phyloP scores from a whole-genome alignment of 139 green algal genomes.

The Prasinococcaceae sp. region DNA sequence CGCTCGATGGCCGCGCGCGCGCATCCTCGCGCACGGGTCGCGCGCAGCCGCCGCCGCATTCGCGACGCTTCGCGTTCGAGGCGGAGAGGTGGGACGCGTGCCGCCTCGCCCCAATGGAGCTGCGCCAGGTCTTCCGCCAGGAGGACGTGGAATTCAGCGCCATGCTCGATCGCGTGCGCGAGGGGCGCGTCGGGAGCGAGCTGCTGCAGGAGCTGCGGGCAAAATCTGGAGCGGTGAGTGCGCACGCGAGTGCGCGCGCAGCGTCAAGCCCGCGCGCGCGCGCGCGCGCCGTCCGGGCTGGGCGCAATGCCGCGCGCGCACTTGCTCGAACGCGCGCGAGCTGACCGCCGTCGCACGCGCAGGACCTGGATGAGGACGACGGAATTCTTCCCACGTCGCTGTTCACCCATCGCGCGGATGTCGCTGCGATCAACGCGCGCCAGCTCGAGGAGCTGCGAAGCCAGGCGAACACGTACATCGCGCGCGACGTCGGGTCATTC shows the following conservation, averaged over 20 bases:
- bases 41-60: not conserved
- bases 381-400: not conserved
- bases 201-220: not conserved
- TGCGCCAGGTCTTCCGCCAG: conserved; percentile 44
- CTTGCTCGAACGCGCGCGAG: conserved; percentile 14
- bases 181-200: conserved; percentile 8
- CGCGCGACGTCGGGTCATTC: not conserved
- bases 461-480: not conserved
- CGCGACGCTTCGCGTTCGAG: conserved; percentile 39
- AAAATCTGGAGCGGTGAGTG: no score
- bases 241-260: no score
- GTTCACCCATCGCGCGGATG: not conserved
- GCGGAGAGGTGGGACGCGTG: conserved; percentile 29
- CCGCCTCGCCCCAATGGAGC: conserved; percentile 26
- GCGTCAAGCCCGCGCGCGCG: not conserved
- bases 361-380: not conserved
- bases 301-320: conserved; percentile 6
- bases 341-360: not conserved
- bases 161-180: conserved; percentile 35
- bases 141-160: conserved; percentile 37
- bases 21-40: no score
- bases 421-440: not conserved
- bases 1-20: no score
- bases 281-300: no score
- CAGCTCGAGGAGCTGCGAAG: not conserved